Conservation (phyloP, 2,329 filamentous ascomycete species). For the Aschersonia sp. region DNA sequence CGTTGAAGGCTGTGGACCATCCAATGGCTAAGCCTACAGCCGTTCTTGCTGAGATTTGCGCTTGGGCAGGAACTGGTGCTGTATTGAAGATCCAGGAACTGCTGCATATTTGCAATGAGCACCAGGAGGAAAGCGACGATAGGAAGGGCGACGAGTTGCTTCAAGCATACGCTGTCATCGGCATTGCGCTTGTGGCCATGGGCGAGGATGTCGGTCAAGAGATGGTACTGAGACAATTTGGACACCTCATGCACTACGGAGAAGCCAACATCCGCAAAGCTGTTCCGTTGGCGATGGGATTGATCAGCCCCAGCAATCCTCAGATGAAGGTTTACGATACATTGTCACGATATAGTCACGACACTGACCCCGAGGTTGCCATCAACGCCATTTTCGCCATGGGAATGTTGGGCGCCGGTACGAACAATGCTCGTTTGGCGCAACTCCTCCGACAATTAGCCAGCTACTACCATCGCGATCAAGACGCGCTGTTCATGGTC, state of each 20-base stretch:
- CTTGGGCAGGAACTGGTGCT: conserved; percentile 93
- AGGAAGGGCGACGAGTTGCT: conserved; percentile 92
- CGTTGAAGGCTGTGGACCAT: conserved; percentile 90
- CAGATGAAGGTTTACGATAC: conserved; percentile 99
- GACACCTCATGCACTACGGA: conserved; percentile 97
- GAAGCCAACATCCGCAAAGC: conserved; percentile 94
- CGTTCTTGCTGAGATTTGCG: conserved; percentile 88
- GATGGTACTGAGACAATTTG: conserved; percentile 95
- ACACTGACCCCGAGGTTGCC: conserved; percentile 95
- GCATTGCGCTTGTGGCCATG: conserved; percentile 90
- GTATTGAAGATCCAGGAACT: conserved; percentile 96
- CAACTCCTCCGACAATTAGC: conserved; percentile 89
- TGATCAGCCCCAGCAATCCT: conserved; percentile 93
- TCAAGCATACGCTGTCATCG: conserved; percentile 90
- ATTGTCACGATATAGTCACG: conserved; percentile 90
- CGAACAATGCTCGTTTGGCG: conserved; percentile 92
- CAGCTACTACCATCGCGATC: conserved; percentile 94
- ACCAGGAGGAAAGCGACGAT: conserved; percentile 85
- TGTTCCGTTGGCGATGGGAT: conserved; percentile 89
- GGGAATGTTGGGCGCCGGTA: conserved; percentile 91
- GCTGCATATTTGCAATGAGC: conserved; percentile 94
- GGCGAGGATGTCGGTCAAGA: conserved; percentile 97
- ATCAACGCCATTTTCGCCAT: conserved; percentile 99
- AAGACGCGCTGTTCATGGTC: conserved; percentile 97
- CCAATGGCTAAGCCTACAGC: conserved; percentile 94